A percentile compares a stretch with the other conserved stretches of the same genome.
Conservation (phyloP, 225 moss, liverwort and hornwort genomes). For the Pseudisothecium myosuroides region DNA sequence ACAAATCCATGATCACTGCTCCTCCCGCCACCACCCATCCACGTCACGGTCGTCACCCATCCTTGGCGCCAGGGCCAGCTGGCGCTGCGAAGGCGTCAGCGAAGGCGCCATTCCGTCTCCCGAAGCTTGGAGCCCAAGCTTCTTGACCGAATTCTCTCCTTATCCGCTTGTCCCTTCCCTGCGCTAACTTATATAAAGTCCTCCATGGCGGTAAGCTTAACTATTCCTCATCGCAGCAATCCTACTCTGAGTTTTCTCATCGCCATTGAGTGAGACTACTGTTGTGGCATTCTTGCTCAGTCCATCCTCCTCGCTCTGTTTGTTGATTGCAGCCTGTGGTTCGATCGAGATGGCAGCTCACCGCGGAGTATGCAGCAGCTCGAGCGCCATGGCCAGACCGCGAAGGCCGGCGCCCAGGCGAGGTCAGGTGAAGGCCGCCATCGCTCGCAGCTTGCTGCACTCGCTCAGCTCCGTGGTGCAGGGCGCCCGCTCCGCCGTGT, state of each 20-base stretch:
- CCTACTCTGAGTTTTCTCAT: too few relatives aligned
- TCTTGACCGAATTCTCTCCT: background rate
- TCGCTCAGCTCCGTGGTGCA: conserved; percentile 8
- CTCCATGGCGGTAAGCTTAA: background rate
- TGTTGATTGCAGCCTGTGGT: background rate
- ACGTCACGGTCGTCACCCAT: background rate
- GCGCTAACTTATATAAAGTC: background rate
- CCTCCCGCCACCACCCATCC: background rate
- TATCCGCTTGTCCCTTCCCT: background rate
- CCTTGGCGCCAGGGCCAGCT: too few relatives aligned
- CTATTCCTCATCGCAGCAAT: background rate
- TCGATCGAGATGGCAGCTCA: background rate
- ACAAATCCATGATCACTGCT: background rate
- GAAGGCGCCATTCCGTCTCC: background rate
- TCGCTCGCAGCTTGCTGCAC: conserved; percentile 8
- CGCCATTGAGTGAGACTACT: background rate
- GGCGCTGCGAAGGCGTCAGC: background rate
- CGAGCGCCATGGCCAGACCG: background rate
- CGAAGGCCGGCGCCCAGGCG: background rate
- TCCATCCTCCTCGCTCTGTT: too few relatives aligned
- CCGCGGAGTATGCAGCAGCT: background rate
- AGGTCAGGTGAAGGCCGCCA: conserved; percentile 38
- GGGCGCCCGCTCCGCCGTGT: conserved; percentile 1
- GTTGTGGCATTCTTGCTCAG: background rate
- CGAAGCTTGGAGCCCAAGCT: background rate